Base-by-base conservation (phyloP, 1,284 basidiomycete species). In the Golubevia pallescens region DNA sequence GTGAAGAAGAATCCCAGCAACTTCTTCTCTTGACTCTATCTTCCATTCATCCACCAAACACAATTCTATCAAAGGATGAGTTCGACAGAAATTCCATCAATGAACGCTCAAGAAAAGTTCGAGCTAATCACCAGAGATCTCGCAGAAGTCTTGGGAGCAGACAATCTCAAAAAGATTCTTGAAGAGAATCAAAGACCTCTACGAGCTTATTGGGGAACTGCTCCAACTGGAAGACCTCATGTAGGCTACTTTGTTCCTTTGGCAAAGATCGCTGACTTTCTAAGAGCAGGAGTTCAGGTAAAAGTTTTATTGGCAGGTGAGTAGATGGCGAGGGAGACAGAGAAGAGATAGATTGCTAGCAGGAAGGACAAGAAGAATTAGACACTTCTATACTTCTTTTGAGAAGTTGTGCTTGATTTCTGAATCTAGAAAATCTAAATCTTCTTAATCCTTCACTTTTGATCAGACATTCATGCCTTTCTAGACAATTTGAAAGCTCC, bases 401-500 rank as follows among this genome's bases (percentile, higher is more conserved):
- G n/a, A n/a, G n/a, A n/a, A n/a, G n/a, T n/a, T n/a, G n/a, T n/a
- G n/a, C n/a, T n/a, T n/a, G n/a, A n/a, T n/a, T n/a, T n/a, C n/a
- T n/a, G n/a, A n/a, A n/a, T n/a, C n/a, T n/a, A n/a, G n/a, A n/a
- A n/a, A n/a, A n/a, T n/a, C n/a, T n/a, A n/a, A n/a, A n/a, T n/a
- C n/a, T n/a, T n/a, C n/a, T n/a, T n/a, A n/a, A n/a, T n/a, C n/a
- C n/a, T n/a, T n/a, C n/a, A n/a, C 24, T 28, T 21, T 7, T 28
- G 54, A 21, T 56, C 13, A 32, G 95, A 97, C 83, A 90, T 99
- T 16, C 97, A 99, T 81, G 97, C 95, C 3, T 99, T 99, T 88
- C 90, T 99, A 60, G 96, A 99, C 85, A 98, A 98, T 86, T 89
- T 97, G 78, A 99, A 99, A 87, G 96, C 96, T 0, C 95, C 96